A percentile compares a stretch with the other conserved stretches of the same genome.
These are phyloP conservation scores for Gossypium aridum DNA, from an alignment of 441 rosid species.

Conservation along the genomic window DNA sequence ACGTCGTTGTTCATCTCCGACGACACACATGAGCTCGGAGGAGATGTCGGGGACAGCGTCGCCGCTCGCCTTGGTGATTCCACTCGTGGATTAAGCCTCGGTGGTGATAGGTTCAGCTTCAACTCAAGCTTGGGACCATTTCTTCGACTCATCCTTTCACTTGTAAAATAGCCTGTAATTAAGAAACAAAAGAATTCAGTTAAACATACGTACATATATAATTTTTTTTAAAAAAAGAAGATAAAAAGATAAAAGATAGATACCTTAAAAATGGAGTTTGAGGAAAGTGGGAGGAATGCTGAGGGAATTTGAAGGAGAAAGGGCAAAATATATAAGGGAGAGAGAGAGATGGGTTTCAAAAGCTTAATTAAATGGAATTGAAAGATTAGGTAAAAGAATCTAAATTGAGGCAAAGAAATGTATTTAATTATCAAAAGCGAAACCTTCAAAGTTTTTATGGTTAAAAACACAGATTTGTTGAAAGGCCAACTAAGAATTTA, in stretches of 20 bases:
- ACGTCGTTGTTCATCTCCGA: conserved; percentile 61
- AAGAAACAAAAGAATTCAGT: not conserved
- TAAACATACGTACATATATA: not conserved
- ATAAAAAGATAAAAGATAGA: not conserved
- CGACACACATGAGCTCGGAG: conserved; percentile 86
- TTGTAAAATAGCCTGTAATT: not conserved
- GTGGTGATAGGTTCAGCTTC: conserved; percentile 88
- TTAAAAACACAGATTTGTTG: conserved; percentile 27
- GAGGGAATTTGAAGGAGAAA: conserved; percentile 36
- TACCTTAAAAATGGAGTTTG: conserved; percentile 25
- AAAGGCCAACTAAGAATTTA: conserved; percentile 49
- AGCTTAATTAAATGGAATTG: conserved; percentile 60
- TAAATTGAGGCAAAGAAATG: conserved; percentile 68
- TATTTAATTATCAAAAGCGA: conserved; percentile 26
- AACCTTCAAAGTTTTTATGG: conserved; percentile 43
- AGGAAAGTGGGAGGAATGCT: not conserved
- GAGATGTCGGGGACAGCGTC: conserved; percentile 67
- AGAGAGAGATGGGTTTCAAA: conserved; percentile 44
- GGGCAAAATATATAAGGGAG: conserved; percentile 48
- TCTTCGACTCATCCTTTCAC: conserved; percentile 61
- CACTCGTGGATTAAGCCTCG: conserved; percentile 36
- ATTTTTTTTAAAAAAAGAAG: not conserved
- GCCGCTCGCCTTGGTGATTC: conserved; percentile 62
- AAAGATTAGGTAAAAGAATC: conserved; percentile 42
- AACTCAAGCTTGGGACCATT: conserved; percentile 64